phyloP scores from a whole-genome alignment of 1,284 basidiomycete genomes.

The Boletus mariae region DNA sequence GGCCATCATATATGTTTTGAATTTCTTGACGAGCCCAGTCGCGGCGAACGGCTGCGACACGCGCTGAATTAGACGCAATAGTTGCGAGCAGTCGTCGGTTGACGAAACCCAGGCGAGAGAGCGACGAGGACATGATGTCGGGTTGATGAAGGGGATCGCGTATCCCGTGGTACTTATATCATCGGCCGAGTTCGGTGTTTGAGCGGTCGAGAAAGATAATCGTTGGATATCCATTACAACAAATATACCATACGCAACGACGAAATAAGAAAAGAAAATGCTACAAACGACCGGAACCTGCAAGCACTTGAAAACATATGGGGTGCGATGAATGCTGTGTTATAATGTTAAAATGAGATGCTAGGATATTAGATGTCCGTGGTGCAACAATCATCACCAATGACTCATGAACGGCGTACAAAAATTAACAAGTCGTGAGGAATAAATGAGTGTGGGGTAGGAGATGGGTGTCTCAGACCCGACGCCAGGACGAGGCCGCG shows the following conservation, averaged over 20 bases:
- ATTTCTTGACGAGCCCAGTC: conserved; percentile 73
- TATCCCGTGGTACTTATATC: background rate
- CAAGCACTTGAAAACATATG: conserved; percentile 22
- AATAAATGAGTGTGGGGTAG: conserved; percentile 27
- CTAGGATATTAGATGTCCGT: conserved; percentile 31
- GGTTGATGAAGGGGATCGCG: background rate
- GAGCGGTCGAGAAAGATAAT: background rate
- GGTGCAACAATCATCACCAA: conserved; percentile 27
- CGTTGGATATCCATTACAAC: conserved; percentile 28
- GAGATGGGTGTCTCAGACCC: conserved; percentile 30
- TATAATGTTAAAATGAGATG: conserved; percentile 34
- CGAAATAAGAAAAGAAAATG: conserved; percentile 23
- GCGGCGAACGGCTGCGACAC: conserved; percentile 39
- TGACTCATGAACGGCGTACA: conserved; percentile 23
- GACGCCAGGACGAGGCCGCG: conserved; percentile 49
- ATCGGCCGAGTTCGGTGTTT: background rate
- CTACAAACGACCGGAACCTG: conserved; percentile 37
- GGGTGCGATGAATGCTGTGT: conserved; percentile 28
- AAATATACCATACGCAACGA: conserved; percentile 26
- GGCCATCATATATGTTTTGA: conserved; percentile 72
- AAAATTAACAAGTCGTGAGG: conserved; percentile 21
- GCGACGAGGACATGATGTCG: conserved; percentile 11
- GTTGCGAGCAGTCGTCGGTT: conserved; percentile 57
- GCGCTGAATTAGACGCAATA: conserved; percentile 40
- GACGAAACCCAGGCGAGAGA: conserved; percentile 14